A percentile compares a stretch with the other conserved stretches of the same genome.
These are phyloP conservation scores for Penicillium cinerascens DNA, from an alignment of 495 filamentous ascomycete genomes.

Conservation along the genomic window DNA sequence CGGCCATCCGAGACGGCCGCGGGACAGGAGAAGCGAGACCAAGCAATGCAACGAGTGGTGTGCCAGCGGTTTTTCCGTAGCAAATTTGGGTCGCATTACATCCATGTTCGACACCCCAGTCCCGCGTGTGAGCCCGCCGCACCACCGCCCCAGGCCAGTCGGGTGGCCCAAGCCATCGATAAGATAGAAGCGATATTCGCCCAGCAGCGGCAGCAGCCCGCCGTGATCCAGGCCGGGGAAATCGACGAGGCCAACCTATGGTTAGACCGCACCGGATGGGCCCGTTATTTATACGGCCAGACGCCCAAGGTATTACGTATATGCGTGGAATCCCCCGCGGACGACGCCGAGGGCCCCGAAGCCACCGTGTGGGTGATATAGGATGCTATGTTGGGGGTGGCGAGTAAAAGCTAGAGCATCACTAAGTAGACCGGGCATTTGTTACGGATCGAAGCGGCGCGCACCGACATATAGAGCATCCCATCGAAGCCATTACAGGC, in stretches of 20 bases:
- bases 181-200: neutral
- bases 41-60: neutral
- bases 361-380: neutral
- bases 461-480: neutral
- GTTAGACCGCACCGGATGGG: conserved; percentile 1
- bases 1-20: neutral
- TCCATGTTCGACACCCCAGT: neutral
- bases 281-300: neutral
- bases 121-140: neutral
- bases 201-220: neutral
- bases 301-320: neutral
- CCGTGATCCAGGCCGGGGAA: neutral
- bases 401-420: neutral
- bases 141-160: neutral
- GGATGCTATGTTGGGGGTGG: neutral
- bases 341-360: neutral
- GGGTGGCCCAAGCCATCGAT: neutral
- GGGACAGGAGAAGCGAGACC: neutral
- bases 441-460: conserved; percentile 1
- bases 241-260: neutral
- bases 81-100: neutral
- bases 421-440: neutral
- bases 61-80: neutral
- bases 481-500: neutral
- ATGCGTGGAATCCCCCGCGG: neutral